phyloP scores from a whole-genome alignment of 2,329 filamentous ascomycete species.

The Fusarium sambucinum region DNA sequence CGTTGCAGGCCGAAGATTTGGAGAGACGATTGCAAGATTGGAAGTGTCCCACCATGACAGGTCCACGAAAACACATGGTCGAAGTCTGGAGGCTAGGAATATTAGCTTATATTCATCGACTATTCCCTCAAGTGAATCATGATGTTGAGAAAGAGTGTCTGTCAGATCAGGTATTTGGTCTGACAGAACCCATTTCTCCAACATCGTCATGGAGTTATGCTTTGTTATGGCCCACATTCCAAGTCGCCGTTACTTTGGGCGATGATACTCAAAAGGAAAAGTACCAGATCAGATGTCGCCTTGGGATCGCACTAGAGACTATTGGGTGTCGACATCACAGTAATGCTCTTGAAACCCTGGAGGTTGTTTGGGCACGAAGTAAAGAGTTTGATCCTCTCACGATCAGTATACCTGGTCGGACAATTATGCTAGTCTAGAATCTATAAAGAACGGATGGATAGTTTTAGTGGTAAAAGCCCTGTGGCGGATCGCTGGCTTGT shows the following conservation, averaged over 20 bases:
- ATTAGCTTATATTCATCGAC: background rate
- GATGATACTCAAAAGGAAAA: background rate
- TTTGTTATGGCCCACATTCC: conserved; percentile 15
- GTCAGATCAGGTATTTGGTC: background rate
- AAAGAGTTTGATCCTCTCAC: background rate
- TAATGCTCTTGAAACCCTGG: conserved; percentile 17
- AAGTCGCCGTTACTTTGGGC: background rate
- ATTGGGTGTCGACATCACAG: conserved; percentile 28
- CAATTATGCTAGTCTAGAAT: conserved; percentile 19
- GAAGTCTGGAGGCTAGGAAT: conserved; percentile 8
- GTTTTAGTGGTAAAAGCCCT: too few relatives aligned
- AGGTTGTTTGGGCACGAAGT: background rate
- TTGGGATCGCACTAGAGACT: background rate
- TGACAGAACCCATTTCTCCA: background rate
- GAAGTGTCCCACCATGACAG: background rate
- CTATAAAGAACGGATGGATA: too few relatives aligned
- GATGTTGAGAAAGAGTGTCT: background rate
- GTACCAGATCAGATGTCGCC: background rate
- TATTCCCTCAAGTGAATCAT: background rate
- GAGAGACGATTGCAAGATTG: background rate
- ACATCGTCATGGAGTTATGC: conserved; percentile 19
- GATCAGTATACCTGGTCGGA: background rate
- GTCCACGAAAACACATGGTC: conserved; percentile 15
- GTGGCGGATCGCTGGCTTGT: too few relatives aligned
- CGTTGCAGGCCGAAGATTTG: background rate